Conservation (phyloP, 73 alveolate species). For the Tetrahymena malaccensis region DNA sequence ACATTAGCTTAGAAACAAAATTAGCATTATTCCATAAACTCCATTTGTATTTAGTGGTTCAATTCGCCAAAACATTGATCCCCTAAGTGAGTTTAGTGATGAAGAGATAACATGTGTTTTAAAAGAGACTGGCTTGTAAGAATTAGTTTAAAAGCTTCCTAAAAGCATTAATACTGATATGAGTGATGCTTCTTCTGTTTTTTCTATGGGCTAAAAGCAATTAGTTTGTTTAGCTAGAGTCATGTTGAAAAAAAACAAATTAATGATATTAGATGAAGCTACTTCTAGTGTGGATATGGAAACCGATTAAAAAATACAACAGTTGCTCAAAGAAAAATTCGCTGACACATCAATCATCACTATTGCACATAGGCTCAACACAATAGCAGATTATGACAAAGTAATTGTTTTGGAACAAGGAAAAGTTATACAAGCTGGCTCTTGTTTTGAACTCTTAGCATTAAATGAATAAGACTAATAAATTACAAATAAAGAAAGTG, state of each 20-base stretch:
- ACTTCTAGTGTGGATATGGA: slow-evolving; percentile 57
- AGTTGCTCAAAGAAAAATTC: slow-evolving; percentile 25
- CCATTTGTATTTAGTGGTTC: slow-evolving; percentile 65
- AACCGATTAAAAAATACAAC: slow-evolving; percentile 52
- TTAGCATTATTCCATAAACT: slow-evolving; percentile 71
- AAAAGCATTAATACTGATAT: slow-evolving; percentile 9
- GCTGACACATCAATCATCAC: slow-evolving; percentile 44
- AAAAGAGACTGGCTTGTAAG: slow-evolving; percentile 15
- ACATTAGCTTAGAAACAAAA: slow-evolving; percentile 43
- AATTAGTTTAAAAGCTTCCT: background rate
- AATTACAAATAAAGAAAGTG: background rate
- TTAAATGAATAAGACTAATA: background rate
- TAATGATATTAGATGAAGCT: slow-evolving; percentile 58
- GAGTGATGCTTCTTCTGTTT: slow-evolving; percentile 7
- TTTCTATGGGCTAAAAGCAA: slow-evolving; percentile 54
- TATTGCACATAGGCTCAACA: slow-evolving; percentile 52
- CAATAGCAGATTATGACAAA: slow-evolving; percentile 41
- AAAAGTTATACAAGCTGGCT: slow-evolving; percentile 1
- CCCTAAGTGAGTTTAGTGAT: slow-evolving; percentile 20
- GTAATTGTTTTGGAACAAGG: slow-evolving; percentile 32
- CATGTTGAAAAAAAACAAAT: slow-evolving; percentile 41
- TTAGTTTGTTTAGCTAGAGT: slow-evolving; percentile 59
- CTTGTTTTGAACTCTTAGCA: slow-evolving; percentile 9
- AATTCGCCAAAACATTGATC: slow-evolving; percentile 70
- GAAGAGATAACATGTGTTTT: slow-evolving; percentile 10